These are phyloP conservation scores for Claviceps pazoutovae DNA, from an alignment of 2,329 filamentous ascomycete genomes.

Conservation along the genomic window DNA sequence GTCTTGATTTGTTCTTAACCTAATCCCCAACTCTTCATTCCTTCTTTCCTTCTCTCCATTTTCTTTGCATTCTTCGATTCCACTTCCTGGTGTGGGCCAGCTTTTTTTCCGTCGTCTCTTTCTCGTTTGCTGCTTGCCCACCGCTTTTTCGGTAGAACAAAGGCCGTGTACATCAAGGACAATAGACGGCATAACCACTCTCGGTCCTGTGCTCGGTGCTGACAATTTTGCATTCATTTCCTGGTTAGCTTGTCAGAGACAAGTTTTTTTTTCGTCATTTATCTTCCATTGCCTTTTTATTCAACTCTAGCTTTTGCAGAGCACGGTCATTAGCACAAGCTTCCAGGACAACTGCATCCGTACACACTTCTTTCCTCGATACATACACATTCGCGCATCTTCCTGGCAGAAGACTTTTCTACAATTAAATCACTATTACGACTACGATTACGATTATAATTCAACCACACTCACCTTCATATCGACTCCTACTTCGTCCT, in stretches of 20 bases:
- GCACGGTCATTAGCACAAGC: not conserved
- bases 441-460: too few species aligned
- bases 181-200: not conserved
- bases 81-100: not conserved
- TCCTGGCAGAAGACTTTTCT: conserved; percentile 4
- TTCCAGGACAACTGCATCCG: not conserved
- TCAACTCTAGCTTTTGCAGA: not conserved
- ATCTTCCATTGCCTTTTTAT: not conserved
- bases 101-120: not conserved
- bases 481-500: too few species aligned
- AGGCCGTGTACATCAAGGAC: not conserved
- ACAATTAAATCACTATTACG: not conserved
- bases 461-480: too few species aligned
- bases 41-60: not conserved
- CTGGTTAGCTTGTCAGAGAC: too few species aligned
- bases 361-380: not conserved
- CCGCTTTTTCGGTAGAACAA: not conserved
- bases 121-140: not conserved
- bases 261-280: not conserved
- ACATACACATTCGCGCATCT: not conserved
- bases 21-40: not conserved
- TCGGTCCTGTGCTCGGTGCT: not conserved
- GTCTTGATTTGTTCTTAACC: not conserved
- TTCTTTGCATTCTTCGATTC: not conserved
- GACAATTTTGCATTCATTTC: too few species aligned